Evolutionary conservation across 78 protist species (phyloP).

Genomic region (Dictyostelium discoideum): DNA sequence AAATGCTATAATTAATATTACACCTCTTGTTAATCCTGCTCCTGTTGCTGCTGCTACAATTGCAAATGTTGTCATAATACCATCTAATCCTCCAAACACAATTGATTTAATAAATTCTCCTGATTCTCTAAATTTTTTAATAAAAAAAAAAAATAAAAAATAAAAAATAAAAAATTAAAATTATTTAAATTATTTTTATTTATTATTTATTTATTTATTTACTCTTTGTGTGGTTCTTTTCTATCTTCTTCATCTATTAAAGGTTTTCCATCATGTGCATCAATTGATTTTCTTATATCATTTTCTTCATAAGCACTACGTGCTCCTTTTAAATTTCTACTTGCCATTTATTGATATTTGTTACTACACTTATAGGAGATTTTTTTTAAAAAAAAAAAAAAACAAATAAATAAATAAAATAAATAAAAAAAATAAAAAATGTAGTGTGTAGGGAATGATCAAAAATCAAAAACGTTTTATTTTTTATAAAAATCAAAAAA

Average conservation of each 20-base stretch:
- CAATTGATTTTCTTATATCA: slow-evolving; percentile 30
- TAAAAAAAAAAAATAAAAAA: background rate
- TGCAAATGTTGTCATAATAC: slow-evolving; percentile 92
- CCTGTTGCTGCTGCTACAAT: slow-evolving; percentile 91
- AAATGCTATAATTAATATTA: slow-evolving; percentile 88
- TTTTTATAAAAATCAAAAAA: background rate
- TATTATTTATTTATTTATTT: background rate
- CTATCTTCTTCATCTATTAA: slow-evolving; percentile 53
- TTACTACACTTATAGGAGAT: background rate
- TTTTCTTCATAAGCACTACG: slow-evolving; percentile 40
- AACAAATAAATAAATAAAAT: background rate
- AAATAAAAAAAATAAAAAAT: background rate
- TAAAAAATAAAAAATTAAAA: background rate
- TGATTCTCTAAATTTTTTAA: slow-evolving; percentile 9
- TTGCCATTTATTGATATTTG: background rate
- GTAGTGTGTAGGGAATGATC: background rate
- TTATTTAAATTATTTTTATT: background rate
- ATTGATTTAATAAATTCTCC: slow-evolving; percentile 84
- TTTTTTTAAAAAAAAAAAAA: background rate
- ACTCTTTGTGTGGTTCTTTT: slow-evolving; percentile 76
- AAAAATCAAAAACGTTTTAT: background rate
- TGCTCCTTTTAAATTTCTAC: slow-evolving; percentile 39
- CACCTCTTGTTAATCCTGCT: slow-evolving; percentile 68
- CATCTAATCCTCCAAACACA: slow-evolving; percentile 93
- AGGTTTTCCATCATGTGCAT: slow-evolving; percentile 16